These are phyloP conservation scores for Laburnicola sp. DNA, from an alignment of 2,329 filamentous ascomycete species.

Conservation along the genomic window DNA sequence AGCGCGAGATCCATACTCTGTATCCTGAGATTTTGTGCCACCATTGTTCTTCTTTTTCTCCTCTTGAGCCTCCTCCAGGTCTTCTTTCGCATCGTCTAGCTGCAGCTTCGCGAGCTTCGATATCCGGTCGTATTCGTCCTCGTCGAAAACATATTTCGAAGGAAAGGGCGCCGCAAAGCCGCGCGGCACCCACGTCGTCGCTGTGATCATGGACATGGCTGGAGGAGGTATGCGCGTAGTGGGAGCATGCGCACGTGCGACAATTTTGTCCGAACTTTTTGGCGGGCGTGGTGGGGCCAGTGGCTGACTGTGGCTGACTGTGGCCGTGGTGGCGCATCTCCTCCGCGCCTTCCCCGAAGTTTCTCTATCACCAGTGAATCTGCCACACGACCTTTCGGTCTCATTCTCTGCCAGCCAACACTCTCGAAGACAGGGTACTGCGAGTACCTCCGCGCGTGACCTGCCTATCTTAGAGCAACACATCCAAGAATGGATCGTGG, in stretches of 20 bases:
- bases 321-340: conserved; percentile 16
- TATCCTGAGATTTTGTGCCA: conserved; percentile 20
- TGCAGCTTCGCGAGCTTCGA: conserved; percentile 61
- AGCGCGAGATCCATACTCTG: conserved; percentile 15
- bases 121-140: conserved; percentile 56
- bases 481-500: conserved; percentile 40
- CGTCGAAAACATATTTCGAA: conserved; percentile 55
- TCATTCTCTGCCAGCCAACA: too few species aligned
- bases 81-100: conserved; percentile 88
- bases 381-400: too few species aligned
- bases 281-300: conserved; percentile 2
- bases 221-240: not conserved
- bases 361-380: not conserved
- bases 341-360: conserved; percentile 6
- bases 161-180: conserved; percentile 56
- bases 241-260: conserved; percentile 8
- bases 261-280: conserved; percentile 20
- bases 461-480: not conserved
- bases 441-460: not conserved
- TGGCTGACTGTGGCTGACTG: conserved; percentile 7
- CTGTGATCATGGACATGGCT: conserved; percentile 60
- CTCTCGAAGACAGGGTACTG: not conserved
- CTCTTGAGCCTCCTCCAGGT: conserved; percentile 63
- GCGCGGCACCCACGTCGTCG: conserved; percentile 57
- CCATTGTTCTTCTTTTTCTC: conserved; percentile 44